Evolutionary conservation across 1,284 basidiomycete genomes (phyloP).

Genomic region (Melanopsichium pennsylvanicum): DNA sequence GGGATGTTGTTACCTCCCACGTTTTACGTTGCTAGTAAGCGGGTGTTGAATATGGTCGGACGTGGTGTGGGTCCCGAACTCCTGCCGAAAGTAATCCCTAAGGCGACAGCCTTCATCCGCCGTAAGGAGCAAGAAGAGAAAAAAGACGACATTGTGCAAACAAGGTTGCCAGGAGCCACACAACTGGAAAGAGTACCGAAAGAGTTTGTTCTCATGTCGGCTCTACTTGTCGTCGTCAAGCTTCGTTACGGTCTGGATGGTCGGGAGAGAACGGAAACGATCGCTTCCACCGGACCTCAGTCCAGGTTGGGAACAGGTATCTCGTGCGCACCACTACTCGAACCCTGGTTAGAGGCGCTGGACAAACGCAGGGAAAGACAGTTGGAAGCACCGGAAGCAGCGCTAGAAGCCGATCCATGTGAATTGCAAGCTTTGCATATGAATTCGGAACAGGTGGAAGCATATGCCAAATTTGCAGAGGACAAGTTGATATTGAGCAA

Average conservation of each 20-base stretch:
- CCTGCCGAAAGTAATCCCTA: slow-evolving; percentile 68
- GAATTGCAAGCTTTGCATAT: slow-evolving; percentile 72
- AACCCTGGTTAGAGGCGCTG: slow-evolving; percentile 25
- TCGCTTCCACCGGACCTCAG: slow-evolving; percentile 4
- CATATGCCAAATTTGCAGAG: slow-evolving; percentile 76
- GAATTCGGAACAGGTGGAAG: slow-evolving; percentile 71
- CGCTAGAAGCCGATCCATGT: slow-evolving; percentile 71
- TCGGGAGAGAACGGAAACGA: slow-evolving; percentile 21
- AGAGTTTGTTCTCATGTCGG: slow-evolving; percentile 77
- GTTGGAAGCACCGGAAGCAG: slow-evolving; percentile 55
- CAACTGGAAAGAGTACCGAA: slow-evolving; percentile 72
- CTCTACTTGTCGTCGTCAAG: slow-evolving; percentile 60
- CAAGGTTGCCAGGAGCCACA: slow-evolving; percentile 15
- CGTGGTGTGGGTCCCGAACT: slow-evolving; percentile 66
- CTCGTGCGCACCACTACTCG: slow-evolving; percentile 31
- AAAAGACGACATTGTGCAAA: neutral
- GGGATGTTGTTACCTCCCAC: slow-evolving; percentile 78
- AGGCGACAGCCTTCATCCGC: neutral
- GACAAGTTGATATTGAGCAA: slow-evolving; percentile 68
- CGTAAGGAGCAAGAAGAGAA: neutral
- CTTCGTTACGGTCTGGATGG: slow-evolving; percentile 62
- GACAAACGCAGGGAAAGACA: slow-evolving; percentile 17
- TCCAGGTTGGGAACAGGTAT: neutral
- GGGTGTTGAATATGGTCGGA: slow-evolving; percentile 33
- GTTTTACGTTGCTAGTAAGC: slow-evolving; percentile 48